Conservation (phyloP, 192 early-diverging fungal genomes). For the Entophlyctis luteolus region DNA sequence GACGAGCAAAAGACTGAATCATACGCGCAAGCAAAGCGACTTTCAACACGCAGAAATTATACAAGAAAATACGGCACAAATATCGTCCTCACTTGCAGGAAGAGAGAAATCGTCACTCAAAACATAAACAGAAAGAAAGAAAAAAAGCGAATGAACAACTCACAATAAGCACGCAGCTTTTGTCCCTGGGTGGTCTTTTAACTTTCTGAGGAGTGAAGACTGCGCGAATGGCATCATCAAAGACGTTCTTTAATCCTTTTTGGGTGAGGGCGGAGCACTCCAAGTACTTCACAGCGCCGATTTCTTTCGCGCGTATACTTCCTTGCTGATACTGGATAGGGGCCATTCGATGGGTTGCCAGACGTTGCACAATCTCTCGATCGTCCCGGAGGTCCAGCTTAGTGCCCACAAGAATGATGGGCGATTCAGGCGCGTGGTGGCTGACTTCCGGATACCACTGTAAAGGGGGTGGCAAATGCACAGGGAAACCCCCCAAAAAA, state of each 20-base stretch:
- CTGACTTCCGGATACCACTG: background rate
- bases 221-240: conserved; percentile 29
- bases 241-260: conserved; percentile 91
- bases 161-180: too few species aligned
- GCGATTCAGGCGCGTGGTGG: background rate
- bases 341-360: conserved; percentile 62
- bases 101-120: too few species aligned
- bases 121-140: too few species aligned
- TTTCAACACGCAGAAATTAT: too few species aligned
- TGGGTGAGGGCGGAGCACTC: conserved; percentile 83
- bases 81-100: too few species aligned
- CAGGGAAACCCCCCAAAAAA: too few species aligned
- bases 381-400: background rate
- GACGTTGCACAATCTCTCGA: conserved; percentile 54
- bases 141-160: too few species aligned
- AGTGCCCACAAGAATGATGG: background rate
- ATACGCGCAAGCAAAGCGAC: too few species aligned
- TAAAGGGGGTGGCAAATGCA: too few species aligned
- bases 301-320: conserved; percentile 63
- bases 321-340: conserved; percentile 67
- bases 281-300: conserved; percentile 79
- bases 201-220: background rate
- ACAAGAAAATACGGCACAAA: too few species aligned
- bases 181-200: too few species aligned
- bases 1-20: too few species aligned